phyloP scores from a whole-genome alignment of 176 grass and related monocot species.

The Phragmites australis region DNA sequence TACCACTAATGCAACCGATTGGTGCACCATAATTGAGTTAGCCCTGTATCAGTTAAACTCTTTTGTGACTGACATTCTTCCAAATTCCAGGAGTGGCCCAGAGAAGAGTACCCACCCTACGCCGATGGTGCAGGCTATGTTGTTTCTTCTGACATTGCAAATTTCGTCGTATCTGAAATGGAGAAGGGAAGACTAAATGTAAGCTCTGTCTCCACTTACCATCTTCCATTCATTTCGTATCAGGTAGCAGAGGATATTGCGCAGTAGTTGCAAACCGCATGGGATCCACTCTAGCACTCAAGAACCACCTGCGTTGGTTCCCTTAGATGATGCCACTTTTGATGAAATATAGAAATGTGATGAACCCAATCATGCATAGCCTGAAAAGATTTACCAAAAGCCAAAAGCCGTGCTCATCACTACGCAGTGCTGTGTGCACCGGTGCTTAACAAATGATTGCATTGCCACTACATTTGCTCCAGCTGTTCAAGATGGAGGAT shows the following conservation, averaged over 20 bases:
- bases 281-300: slow-evolving; percentile 19
- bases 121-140: slow-evolving; percentile 72
- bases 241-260: not conserved
- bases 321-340: slow-evolving; percentile 12
- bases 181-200: slow-evolving; percentile 55
- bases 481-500: slow-evolving; percentile 85
- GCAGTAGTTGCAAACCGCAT: slow-evolving; percentile 4
- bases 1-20: not conserved
- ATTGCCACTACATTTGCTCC: slow-evolving; percentile 3
- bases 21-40: slow-evolving; percentile 29
- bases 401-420: slow-evolving; percentile 24
- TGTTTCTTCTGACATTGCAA: slow-evolving; percentile 67
- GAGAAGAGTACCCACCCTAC: slow-evolving; percentile 58
- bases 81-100: slow-evolving; percentile 68
- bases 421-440: slow-evolving; percentile 17
- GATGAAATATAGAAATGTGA: slow-evolving; percentile 23
- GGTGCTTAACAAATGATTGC: slow-evolving; percentile 47
- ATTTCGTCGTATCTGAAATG: slow-evolving; percentile 52
- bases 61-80: slow-evolving; percentile 27
- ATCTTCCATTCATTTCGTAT: slow-evolving; percentile 15
- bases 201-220: slow-evolving; percentile 23
- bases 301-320: slow-evolving; percentile 13
- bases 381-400: slow-evolving; percentile 47
- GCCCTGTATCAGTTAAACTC: slow-evolving; percentile 24
- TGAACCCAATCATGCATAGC: slow-evolving; percentile 41